Evolutionary conservation across 495 filamentous ascomycete species (phyloP), one percentile per base, ranked within the genome.

Genomic region (Podospora comata): DNA sequence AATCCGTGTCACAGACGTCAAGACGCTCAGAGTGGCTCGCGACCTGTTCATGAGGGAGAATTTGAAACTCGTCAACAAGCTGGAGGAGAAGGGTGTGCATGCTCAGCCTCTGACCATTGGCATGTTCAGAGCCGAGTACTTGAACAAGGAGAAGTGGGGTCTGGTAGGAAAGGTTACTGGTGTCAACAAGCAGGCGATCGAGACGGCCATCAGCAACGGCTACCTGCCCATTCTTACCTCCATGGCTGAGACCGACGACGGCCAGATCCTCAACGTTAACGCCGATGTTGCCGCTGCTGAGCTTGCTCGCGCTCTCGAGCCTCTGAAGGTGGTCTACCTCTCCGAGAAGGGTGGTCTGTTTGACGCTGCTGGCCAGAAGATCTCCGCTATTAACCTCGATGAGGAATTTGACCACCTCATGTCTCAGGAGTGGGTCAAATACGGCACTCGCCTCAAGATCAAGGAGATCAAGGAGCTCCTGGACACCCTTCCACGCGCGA

Each of bases 331-430:
- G 60, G 94, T 99, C 60, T 99, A 97, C 79, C 87, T 99, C 20
- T 96, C 93, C 32, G 95, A 99, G 83, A 98, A 98, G 85, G 95
- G 95, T 53, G 95, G 95, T 19, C 81, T 99, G 39, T 97, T 96
- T 81, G 93, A 98, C 76, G 94, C 92, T 65, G 92, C 95, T 68
- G 91, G 91, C 59, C 91, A 96, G 83, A 97, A 97, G 84, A 97
- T 99, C 72, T 97, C 94, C 9, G 92, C 89, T 62, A 99, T 99
- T 76, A 98, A 99, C 82, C 86, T 99, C 26, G 95, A 99, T 73
- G 94, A 99, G 80, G 95, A 99, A 79, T 99, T 91, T 76, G 96
- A 97, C 18, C 86, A 93, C 75, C 84, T 97, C 72, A 97, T 99
- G 94, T 88, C 85, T 60, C 93, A 97, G 80, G 89, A 91, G 77